These are phyloP conservation scores for Thelonectria blattea DNA, from an alignment of 2,329 filamentous ascomycete species.

Conservation along the genomic window DNA sequence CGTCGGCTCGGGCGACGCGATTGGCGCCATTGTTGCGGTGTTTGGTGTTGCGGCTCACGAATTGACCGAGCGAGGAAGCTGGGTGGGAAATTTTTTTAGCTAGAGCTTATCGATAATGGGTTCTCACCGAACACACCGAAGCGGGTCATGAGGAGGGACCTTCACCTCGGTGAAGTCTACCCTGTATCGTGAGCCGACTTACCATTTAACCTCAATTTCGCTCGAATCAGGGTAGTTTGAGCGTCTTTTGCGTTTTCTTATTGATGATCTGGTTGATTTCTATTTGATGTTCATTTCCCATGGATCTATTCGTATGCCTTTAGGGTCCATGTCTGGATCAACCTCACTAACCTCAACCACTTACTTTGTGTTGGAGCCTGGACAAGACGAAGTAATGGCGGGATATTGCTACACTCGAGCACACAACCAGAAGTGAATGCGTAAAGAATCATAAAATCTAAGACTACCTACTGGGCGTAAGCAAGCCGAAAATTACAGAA, in stretches of 20 bases:
- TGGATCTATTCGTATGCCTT: too few relatives aligned
- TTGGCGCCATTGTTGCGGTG: constrained; percentile 43
- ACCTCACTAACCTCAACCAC: too few relatives aligned
- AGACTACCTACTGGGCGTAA: too few relatives aligned
- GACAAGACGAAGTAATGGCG: too few relatives aligned
- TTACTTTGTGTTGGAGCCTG: too few relatives aligned
- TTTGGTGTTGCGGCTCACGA: constrained; percentile 18
- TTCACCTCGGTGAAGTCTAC: neutral
- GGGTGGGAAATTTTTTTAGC: constrained; percentile 33
- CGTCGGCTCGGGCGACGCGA: constrained; percentile 39
- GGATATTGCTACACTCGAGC: too few relatives aligned
- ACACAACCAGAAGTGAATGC: too few relatives aligned
- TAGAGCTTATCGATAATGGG: constrained; percentile 29
- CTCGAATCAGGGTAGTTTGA: neutral
- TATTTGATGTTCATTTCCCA: too few relatives aligned
- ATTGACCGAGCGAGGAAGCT: constrained; percentile 23
- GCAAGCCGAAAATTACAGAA: too few relatives aligned
- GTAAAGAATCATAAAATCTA: too few relatives aligned
- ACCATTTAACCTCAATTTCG: neutral
- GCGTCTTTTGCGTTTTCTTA: neutral
- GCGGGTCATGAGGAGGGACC: constrained; percentile 4
- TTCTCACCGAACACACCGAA: constrained; percentile 30
- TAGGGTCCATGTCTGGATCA: too few relatives aligned
- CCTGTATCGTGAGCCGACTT: neutral
- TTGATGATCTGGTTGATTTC: neutral